A percentile compares a stretch with the other conserved stretches of the same genome.
Conservation (phyloP, 164 flowering plant genomes). For the Cinnamomum chago region DNA sequence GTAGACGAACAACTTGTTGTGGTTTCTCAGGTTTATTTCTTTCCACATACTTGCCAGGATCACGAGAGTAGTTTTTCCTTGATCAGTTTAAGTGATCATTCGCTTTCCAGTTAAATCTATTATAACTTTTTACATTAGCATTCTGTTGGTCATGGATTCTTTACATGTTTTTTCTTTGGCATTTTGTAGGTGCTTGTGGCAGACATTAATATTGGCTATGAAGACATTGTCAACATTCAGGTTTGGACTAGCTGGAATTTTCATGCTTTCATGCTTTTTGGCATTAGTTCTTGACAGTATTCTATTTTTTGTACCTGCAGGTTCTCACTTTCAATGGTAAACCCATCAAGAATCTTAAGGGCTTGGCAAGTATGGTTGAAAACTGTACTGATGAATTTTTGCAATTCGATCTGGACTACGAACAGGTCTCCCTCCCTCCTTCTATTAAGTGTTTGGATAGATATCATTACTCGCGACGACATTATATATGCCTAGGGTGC, state of each 20-base stretch:
- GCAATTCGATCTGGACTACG: conserved; percentile 76
- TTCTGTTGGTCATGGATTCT: neutral
- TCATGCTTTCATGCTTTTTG: neutral
- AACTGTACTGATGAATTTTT: conserved; percentile 64
- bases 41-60: neutral
- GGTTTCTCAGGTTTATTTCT: conserved; percentile 67
- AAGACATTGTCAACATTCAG: conserved; percentile 91
- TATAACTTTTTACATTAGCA: neutral
- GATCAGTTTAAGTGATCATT: neutral
- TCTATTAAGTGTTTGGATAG: neutral
- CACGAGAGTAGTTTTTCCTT: neutral
- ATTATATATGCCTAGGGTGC: neutral
- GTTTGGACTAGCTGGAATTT: conserved; percentile 21
- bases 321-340: conserved; percentile 76
- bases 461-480: neutral
- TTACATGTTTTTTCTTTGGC: conserved; percentile 1
- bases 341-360: conserved; percentile 78
- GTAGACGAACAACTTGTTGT: conserved; percentile 85
- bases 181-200: conserved; percentile 73
- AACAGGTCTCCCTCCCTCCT: conserved; percentile 53
- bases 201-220: conserved; percentile 88
- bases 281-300: neutral
- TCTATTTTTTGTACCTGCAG: conserved; percentile 25
- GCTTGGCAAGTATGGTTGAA: conserved; percentile 83
- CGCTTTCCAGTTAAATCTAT: neutral